Evolutionary conservation across 192 early-diverging fungal genomes (phyloP), one percentile per base, ranked within the genome.

Genomic region (Backusella tuberculispora): DNA sequence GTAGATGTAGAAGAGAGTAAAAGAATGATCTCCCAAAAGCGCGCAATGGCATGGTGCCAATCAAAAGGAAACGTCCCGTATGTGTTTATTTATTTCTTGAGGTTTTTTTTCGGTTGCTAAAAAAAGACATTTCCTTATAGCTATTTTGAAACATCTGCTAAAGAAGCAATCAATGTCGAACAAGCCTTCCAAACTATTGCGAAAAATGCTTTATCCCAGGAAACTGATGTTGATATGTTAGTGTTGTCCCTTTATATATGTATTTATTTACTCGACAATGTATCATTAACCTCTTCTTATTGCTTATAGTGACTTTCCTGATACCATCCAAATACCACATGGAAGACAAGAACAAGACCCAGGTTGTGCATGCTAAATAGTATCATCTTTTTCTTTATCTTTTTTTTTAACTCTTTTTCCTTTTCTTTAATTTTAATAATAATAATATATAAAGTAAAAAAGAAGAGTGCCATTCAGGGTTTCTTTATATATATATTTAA

Each of bases 71-170:
- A 93, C 74, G 95, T 96, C 78, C 97, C 95, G 75, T 76, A 71
- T 21, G 75, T 76, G 29, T 34, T 34, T 45, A 7, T 29, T 46
- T 37, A 5, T 2, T 47, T 29, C 6, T 17, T 47, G 43, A 9
- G n/a, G n/a, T 46, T 63, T 67, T 19, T 43, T 19, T 67, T 38
- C 41, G 21, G 34, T 42, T 67, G 41, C 66, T 67, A 67, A 67
- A 67, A 21, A 43, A 40, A 74, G 40, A 13, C 41, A 63, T 44
- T 43, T 70, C 42, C 29, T 66, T 74, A 13, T 40, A 67, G 67
- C 15, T 98, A 97, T 89, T 99, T 99, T 92, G 96, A 99, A 86
- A 97, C 97, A 8, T 93, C 91, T 76, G 98, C 98, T 45, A 99
- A 99, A 84, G 97, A 97, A 80, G 96, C 94, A 60, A 97, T 95